Conservation (phyloP, 441 rosid species). For the Euphorbia celastroides region DNA sequence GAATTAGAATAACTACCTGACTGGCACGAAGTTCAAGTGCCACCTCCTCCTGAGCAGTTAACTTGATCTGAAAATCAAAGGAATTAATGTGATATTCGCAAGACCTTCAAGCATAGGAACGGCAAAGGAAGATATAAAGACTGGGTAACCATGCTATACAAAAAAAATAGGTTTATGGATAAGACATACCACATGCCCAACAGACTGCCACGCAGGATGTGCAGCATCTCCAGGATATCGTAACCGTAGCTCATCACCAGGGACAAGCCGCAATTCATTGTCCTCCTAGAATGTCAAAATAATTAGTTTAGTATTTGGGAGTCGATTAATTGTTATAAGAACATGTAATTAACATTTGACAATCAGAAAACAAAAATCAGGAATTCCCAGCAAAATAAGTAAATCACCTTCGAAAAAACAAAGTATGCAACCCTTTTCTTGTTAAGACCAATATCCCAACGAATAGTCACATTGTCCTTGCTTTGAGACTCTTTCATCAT, state of each 20-base stretch:
- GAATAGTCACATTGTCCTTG: slow-evolving; percentile 91
- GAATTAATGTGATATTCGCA: background rate
- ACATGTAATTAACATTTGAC: background rate
- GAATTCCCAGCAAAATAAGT: slow-evolving; percentile 3
- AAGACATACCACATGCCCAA: slow-evolving; percentile 92
- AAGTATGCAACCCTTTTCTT: slow-evolving; percentile 95
- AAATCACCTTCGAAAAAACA: slow-evolving; percentile 87
- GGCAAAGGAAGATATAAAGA: background rate
- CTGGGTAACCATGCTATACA: background rate
- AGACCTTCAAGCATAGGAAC: background rate
- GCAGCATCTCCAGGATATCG: slow-evolving; percentile 97
- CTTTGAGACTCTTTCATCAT: slow-evolving; percentile 99
- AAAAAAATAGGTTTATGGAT: slow-evolving; percentile 16
- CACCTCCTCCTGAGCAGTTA: slow-evolving; percentile 98
- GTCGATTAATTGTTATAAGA: slow-evolving; percentile 2
- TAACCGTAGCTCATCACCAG: slow-evolving; percentile 93
- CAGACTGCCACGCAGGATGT: slow-evolving; percentile 98
- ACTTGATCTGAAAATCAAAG: slow-evolving; percentile 59
- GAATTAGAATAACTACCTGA: slow-evolving; percentile 52
- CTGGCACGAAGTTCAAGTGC: slow-evolving; percentile 97
- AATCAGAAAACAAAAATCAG: background rate
- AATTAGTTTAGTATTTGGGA: slow-evolving; percentile 15
- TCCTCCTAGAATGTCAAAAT: slow-evolving; percentile 64
- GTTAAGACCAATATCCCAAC: slow-evolving; percentile 99
- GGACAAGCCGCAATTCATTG: slow-evolving; percentile 93